Conservation (phyloP, 2,329 filamentous ascomycete genomes). For the Fusarium sp. region DNA sequence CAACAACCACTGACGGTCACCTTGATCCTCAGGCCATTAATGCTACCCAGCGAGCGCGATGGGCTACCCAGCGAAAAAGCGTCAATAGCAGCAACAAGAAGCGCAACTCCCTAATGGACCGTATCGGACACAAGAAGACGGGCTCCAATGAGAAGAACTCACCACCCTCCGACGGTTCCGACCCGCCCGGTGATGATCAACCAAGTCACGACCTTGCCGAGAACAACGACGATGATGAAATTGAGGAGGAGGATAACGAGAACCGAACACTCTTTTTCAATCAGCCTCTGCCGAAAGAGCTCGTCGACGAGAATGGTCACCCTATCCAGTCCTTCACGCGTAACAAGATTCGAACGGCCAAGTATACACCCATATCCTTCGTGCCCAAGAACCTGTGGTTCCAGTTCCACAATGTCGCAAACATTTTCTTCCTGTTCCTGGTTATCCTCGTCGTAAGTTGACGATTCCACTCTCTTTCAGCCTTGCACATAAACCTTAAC, state of each 20-base stretch:
- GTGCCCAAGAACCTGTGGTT: constrained; percentile 96
- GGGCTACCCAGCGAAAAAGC: constrained; percentile 91
- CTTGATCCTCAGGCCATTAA: constrained; percentile 39
- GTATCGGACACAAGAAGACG: constrained; percentile 70
- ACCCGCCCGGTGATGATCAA: constrained; percentile 39
- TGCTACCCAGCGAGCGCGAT: constrained; percentile 79
- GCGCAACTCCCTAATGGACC: constrained; percentile 80
- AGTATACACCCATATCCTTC: constrained; percentile 95
- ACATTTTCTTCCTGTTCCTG: constrained; percentile 96
- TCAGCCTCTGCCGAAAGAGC: constrained; percentile 74
- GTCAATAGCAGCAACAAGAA: constrained; percentile 79
- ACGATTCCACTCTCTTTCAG: neutral
- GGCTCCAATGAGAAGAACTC: constrained; percentile 74
- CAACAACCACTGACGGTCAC: constrained; percentile 43
- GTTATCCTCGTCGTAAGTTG: constrained; percentile 88
- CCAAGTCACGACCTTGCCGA: constrained; percentile 45
- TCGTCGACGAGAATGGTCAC: constrained; percentile 81
- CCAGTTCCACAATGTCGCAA: constrained; percentile 98
- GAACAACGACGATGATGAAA: constrained; percentile 48
- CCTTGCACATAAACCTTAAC: constrained; percentile 31
- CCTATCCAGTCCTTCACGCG: constrained; percentile 74
- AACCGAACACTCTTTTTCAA: constrained; percentile 83
- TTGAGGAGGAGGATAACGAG: constrained; percentile 52
- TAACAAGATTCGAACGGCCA: constrained; percentile 98
- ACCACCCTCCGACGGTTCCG: constrained; percentile 48